These are phyloP conservation scores for Purshia tridentata DNA, from an alignment of 306 rosid species.

Conservation along the genomic window DNA sequence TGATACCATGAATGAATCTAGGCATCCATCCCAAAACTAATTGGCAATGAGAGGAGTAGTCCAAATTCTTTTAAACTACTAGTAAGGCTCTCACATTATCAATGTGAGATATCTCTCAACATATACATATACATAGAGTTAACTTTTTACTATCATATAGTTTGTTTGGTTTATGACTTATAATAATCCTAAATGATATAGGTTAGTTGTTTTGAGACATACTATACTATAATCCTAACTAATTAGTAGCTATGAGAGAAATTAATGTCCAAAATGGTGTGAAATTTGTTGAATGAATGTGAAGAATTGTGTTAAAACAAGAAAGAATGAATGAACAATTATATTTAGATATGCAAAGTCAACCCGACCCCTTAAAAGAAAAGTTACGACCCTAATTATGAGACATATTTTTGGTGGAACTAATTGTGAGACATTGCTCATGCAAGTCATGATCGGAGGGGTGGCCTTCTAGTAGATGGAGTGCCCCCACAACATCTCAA, in stretches of 20 bases:
- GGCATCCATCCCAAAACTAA: too few species aligned
- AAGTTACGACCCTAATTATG: neutral
- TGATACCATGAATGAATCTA: too few species aligned
- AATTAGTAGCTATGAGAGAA: neutral
- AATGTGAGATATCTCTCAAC: too few species aligned
- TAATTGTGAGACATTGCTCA: neutral
- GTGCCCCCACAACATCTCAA: slow-evolving; percentile 15
- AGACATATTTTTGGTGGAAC: neutral
- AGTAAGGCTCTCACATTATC: too few species aligned
- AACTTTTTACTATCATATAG: too few species aligned
- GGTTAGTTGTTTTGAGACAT: too few species aligned
- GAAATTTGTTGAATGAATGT: neutral
- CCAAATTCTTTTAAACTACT: too few species aligned
- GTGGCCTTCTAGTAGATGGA: neutral
- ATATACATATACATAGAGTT: too few species aligned
- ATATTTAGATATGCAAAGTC: neutral
- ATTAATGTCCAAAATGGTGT: neutral
- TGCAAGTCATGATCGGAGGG: slow-evolving; percentile 17
- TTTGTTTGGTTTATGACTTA: too few species aligned
- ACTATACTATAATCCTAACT: too few species aligned
- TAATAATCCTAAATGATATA: too few species aligned
- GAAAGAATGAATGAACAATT: neutral
- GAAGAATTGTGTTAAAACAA: neutral
- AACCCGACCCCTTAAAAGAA: neutral
- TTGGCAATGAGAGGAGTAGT: too few species aligned